Conservation (phyloP, 2,329 filamentous ascomycete species). For the Berkeleyomyces rouxiae region DNA sequence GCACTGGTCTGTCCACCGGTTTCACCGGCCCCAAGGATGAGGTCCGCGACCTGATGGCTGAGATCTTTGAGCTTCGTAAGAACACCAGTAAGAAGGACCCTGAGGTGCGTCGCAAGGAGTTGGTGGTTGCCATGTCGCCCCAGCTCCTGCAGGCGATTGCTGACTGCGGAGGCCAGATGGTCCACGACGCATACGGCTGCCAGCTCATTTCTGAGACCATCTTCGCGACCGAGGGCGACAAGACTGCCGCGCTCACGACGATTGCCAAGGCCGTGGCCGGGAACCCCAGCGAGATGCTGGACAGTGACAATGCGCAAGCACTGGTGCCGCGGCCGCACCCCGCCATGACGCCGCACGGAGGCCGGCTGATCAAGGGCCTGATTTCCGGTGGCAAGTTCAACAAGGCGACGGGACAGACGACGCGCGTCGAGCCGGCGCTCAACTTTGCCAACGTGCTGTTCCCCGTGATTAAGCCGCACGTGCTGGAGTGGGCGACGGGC, state of each 20-base stretch:
- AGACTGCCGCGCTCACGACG: conserved; percentile 55
- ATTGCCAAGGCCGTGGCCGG: conserved; percentile 46
- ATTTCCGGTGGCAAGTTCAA: conserved; percentile 84
- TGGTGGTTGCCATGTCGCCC: conserved; percentile 58
- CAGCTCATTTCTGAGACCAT: conserved; percentile 75
- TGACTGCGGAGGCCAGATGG: conserved; percentile 48
- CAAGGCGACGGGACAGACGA: conserved; percentile 49
- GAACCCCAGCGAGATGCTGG: conserved; percentile 26
- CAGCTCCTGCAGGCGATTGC: conserved; percentile 59
- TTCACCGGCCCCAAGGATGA: conserved; percentile 50
- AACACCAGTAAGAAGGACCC: conserved; percentile 88
- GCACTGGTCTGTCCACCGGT: conserved; percentile 42
- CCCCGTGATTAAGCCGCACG: conserved; percentile 54
- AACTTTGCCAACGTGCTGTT: conserved; percentile 74
- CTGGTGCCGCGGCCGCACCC: conserved; percentile 33
- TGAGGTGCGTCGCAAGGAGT: conserved; percentile 55
- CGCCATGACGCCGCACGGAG: conserved; percentile 44
- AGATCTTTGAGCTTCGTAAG: conserved; percentile 63
- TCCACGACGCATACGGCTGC: conserved; percentile 64
- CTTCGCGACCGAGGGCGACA: conserved; percentile 59
- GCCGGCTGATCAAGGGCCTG: conserved; percentile 77
- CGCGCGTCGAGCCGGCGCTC: conserved; percentile 57
- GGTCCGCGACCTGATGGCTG: conserved; percentile 38
- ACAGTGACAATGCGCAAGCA: conserved; percentile 26
- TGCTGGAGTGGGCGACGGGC: conserved; percentile 73